Evolutionary conservation across 1,284 basidiomycete species (phyloP).

Genomic region (Apiotrichum sp.): DNA sequence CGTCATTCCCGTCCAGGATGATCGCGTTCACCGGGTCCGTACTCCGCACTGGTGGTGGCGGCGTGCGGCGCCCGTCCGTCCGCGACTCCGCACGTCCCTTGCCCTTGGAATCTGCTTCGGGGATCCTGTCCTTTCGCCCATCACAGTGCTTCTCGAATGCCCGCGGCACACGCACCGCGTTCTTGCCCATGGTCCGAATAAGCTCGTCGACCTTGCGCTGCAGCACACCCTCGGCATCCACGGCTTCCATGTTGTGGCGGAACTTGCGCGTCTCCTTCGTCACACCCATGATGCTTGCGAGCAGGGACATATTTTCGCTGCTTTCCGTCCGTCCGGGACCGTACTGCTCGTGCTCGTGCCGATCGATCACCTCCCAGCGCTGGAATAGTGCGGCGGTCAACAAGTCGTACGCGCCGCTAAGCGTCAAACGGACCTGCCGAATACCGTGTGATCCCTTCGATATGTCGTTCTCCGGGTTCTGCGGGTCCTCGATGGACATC

Average conservation of each 20-base stretch:
- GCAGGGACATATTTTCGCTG: constrained; percentile 64
- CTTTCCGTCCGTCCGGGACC: constrained; percentile 38
- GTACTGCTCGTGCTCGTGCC: constrained; percentile 20
- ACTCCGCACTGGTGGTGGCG: background rate
- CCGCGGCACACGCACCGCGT: background rate
- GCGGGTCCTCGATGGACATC: constrained; percentile 91
- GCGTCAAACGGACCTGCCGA: constrained; percentile 68
- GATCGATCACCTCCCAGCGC: constrained; percentile 25
- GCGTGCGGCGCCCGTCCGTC: background rate
- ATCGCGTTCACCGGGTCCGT: constrained; percentile 4
- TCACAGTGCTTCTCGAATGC: background rate
- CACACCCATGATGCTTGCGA: constrained; percentile 73
- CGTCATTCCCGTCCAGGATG: constrained; percentile 4
- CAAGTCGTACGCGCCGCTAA: constrained; percentile 80
- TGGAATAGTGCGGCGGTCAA: constrained; percentile 55
- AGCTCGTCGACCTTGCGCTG: constrained; percentile 2
- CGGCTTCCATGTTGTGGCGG: constrained; percentile 1
- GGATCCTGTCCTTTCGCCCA: too few species aligned
- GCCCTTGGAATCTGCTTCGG: too few species aligned
- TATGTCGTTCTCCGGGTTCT: constrained; percentile 87
- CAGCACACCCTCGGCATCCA: background rate
- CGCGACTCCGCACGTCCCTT: too few species aligned
- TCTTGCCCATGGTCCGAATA: background rate
- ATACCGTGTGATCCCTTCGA: constrained; percentile 83
- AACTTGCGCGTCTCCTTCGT: constrained; percentile 63